phyloP scores from a whole-genome alignment of 176 grass and related monocot species.

The Oryza punctata region DNA sequence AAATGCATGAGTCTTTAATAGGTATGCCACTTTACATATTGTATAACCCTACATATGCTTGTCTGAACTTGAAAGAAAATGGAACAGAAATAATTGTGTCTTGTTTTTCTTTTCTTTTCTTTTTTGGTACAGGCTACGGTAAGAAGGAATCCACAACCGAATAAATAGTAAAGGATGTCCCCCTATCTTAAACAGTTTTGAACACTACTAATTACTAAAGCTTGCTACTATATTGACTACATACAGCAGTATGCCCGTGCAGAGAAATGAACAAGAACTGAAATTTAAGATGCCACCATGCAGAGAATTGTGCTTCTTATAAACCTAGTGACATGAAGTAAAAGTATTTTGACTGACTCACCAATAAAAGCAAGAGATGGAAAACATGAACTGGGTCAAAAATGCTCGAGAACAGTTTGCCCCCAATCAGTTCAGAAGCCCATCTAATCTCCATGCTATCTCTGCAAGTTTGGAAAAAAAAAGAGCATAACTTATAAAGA shows the following conservation, averaged over 20 bases:
- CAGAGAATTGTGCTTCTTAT: constrained; percentile 13
- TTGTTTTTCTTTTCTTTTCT: neutral
- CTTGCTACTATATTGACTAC: neutral
- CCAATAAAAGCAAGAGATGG: constrained; percentile 74
- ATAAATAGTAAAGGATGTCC: neutral
- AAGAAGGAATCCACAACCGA: constrained; percentile 5
- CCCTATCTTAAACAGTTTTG: constrained; percentile 1
- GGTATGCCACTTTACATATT: neutral
- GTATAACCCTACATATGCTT: neutral
- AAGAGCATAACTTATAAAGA: constrained; percentile 2
- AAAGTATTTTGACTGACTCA: constrained; percentile 49
- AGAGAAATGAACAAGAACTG: constrained; percentile 20
- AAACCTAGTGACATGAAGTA: constrained; percentile 19
- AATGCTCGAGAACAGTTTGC: constrained; percentile 65
- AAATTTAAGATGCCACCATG: constrained; percentile 14
- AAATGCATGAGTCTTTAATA: constrained; percentile 25
- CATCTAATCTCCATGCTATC: constrained; percentile 38
- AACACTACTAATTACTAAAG: constrained; percentile 20
- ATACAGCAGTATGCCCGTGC: neutral
- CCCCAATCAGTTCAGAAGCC: constrained; percentile 43
- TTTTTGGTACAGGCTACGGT: neutral
- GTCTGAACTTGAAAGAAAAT: neutral
- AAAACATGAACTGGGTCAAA: constrained; percentile 83
- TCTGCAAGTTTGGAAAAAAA: constrained; percentile 43
- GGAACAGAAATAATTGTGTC: neutral